phyloP scores from a whole-genome alignment of 768 basidiomycete species.

The Xerocomellus dryophilus region DNA sequence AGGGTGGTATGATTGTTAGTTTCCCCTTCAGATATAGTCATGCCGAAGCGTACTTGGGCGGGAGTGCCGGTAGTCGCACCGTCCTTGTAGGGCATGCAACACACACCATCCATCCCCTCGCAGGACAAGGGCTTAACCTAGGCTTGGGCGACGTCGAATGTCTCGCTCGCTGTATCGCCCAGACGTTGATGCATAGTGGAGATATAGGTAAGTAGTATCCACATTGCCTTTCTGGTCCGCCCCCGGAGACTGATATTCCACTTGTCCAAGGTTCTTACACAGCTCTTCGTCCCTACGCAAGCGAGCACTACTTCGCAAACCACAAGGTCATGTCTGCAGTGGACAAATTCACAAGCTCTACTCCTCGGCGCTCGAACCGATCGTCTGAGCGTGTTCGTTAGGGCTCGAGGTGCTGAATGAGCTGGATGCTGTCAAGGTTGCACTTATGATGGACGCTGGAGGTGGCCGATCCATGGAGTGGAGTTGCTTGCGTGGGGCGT shows the following conservation, averaged over 20 bases:
- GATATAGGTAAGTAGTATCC: slow-evolving; percentile 86
- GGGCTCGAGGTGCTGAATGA: slow-evolving; percentile 93
- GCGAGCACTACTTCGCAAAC: slow-evolving; percentile 80
- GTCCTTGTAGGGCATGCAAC: slow-evolving; percentile 95
- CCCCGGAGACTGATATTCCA: not conserved
- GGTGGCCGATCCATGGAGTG: slow-evolving; percentile 31
- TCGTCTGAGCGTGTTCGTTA: slow-evolving; percentile 87
- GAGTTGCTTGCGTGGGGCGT: slow-evolving; percentile 40
- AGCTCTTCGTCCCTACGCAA: slow-evolving; percentile 71
- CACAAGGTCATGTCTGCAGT: slow-evolving; percentile 80
- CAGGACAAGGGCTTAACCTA: slow-evolving; percentile 93
- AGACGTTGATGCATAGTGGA: slow-evolving; percentile 57
- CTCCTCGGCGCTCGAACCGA: slow-evolving; percentile 54
- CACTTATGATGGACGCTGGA: slow-evolving; percentile 81
- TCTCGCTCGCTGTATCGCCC: slow-evolving; percentile 62
- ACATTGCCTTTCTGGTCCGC: not conserved
- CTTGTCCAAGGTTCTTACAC: slow-evolving; percentile 61
- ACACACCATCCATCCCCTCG: slow-evolving; percentile 91
- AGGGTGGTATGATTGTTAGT: slow-evolving; percentile 72
- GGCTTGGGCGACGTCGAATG: slow-evolving; percentile 85
- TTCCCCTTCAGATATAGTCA: slow-evolving; percentile 90
- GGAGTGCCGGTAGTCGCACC: slow-evolving; percentile 61
- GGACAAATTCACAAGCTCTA: slow-evolving; percentile 93
- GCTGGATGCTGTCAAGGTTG: slow-evolving; percentile 74
- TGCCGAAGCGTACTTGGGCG: slow-evolving; percentile 82